Evolutionary conservation across 2,329 filamentous ascomycete genomes (phyloP).

Genomic region (Samsoniella hepiali): DNA sequence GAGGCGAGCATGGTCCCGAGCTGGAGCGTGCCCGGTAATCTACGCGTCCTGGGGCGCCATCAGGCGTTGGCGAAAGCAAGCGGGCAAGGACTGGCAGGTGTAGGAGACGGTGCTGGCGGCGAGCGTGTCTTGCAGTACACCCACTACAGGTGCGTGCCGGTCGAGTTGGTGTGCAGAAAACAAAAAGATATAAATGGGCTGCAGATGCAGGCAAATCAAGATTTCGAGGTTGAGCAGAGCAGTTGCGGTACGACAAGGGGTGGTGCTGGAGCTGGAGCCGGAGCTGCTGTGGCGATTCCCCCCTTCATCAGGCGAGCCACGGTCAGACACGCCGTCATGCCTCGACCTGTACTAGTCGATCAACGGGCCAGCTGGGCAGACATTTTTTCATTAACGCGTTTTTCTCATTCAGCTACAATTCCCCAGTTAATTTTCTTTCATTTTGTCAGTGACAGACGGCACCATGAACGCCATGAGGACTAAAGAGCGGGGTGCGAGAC

Average conservation of each 20-base stretch:
- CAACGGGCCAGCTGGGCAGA: not conserved
- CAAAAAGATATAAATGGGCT: not conserved
- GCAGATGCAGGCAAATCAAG: conserved; percentile 11
- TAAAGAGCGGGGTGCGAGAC: conserved; percentile 13
- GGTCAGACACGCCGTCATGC: not conserved
- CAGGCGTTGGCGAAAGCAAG: conserved; percentile 3
- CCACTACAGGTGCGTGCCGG: not conserved
- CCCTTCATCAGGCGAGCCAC: conserved; percentile 10
- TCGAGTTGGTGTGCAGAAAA: conserved; percentile 7
- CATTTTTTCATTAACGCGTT: not conserved
- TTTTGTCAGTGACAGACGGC: not conserved
- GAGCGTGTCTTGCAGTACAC: conserved; percentile 2
- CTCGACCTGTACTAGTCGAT: not conserved
- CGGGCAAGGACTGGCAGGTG: not conserved
- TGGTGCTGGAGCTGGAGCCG: not conserved
- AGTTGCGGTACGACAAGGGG: conserved; percentile 14
- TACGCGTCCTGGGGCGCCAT: conserved; percentile 14
- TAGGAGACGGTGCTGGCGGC: not conserved
- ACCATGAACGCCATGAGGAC: not conserved
- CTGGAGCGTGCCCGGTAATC: conserved; percentile 6
- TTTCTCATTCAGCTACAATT: not conserved
- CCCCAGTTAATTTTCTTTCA: not conserved
- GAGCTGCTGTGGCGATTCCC: conserved; percentile 9
- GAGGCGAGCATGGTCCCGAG: conserved; percentile 36
- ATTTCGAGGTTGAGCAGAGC: conserved; percentile 14